Conservation (phyloP, 2,329 filamentous ascomycete genomes). For the Sphaerostilbella broomeana region DNA sequence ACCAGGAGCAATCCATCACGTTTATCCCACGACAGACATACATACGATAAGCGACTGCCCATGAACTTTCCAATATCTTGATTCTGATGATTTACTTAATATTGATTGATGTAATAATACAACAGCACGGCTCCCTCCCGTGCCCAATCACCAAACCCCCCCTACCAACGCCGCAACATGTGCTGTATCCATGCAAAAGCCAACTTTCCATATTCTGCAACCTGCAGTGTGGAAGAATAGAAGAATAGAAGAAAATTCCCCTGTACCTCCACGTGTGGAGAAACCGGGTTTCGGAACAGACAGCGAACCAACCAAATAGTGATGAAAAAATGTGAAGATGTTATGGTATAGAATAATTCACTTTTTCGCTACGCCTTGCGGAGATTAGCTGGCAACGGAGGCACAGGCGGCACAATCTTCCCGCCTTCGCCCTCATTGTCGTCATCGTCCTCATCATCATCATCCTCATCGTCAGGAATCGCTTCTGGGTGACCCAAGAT, state of each 20-base stretch:
- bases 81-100: too few species aligned
- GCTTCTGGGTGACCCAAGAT: conserved; percentile 72
- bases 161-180: not conserved
- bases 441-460: conserved; percentile 48
- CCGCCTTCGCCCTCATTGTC: conserved; percentile 17
- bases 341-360: not conserved
- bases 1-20: too few species aligned
- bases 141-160: not conserved
- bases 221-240: too few species aligned
- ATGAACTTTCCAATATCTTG: too few species aligned
- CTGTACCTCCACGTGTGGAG: too few species aligned
- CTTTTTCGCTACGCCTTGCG: conserved; percentile 23
- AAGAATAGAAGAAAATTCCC: not conserved
- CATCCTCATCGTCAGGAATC: conserved; percentile 56
- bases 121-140: not conserved
- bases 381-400: conserved; percentile 32
- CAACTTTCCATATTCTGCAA: too few species aligned
- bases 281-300: too few species aligned
- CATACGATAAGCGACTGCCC: too few species aligned
- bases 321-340: too few species aligned
- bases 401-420: conserved; percentile 31
- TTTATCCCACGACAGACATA: too few species aligned
- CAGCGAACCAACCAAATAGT: too few species aligned
- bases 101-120: not conserved
- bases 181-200: not conserved